Evolutionary conservation across 2,329 filamentous ascomycete species (phyloP), one percentile per base, ranked within the genome.

Genomic region (Teratosphaeria gauchensis): DNA sequence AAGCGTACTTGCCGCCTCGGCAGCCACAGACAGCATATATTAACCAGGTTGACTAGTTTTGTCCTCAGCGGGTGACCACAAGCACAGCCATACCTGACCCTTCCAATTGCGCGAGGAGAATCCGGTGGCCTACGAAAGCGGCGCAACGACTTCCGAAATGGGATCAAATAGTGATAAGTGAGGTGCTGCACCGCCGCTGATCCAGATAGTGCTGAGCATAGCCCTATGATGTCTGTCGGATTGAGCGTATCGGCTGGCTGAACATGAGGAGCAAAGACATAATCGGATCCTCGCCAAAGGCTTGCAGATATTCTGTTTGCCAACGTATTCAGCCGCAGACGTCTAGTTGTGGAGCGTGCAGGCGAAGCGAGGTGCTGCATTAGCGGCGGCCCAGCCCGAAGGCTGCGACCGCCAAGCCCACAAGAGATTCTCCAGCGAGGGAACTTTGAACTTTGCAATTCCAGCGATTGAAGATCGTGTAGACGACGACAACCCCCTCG

Each of bases 401-500:
- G 48, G n/a, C 48, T 6, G 46, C 24, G 28, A 48, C 11, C 16
- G 14, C 19, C n/a, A n/a, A 31, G 21, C 46, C 35, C 4, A 51
- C 24, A 42, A 28, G 24, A 28, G 12, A 42, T 51, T 56, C 38
- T 56, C 21, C 24, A 46, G 21, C 21, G 4, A 11, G 14, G 2
- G 33, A 9, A 35, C 33, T 11, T 9, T 31, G 30, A 56, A 32
- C 32, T 59, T 58, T 54, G 53, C 42, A 48, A 9, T 16, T 48
- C 1, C 42, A 8, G 16, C 54, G 59, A 56, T 42, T 56, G 42
- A 52, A 51, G 31, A 24, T 28, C 12, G 42, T 48, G 42, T 54
- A 32, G n/a, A 54, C 24, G 54, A 59, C 54, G 28, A 55, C 52
- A 30, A 57, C 58, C 5, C 42, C 24, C 19, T 48, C 58, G 55